A percentile compares a stretch with the other conserved stretches of the same genome.
These are phyloP conservation scores for Aspergillus sclerotioniger DNA, from an alignment of 495 filamentous ascomycete species.

Conservation along the genomic window DNA sequence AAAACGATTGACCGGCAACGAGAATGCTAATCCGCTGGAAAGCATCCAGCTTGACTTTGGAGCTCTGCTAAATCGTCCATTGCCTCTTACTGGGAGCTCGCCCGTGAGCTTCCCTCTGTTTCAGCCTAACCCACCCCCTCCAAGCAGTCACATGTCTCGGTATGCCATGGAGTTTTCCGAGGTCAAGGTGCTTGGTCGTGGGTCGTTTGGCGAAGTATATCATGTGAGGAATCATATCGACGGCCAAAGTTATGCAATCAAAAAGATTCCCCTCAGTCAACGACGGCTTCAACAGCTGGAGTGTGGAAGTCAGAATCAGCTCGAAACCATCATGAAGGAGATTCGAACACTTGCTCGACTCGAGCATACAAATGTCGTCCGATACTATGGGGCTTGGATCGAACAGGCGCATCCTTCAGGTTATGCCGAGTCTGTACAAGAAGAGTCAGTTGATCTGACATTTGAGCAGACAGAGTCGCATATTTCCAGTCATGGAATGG, in stretches of 20 bases:
- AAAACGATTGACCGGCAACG: conserved; percentile 19
- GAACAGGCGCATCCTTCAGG: conserved; percentile 40
- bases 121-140: conserved; percentile 19
- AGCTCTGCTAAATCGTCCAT: conserved; percentile 22
- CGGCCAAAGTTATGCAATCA: conserved; percentile 51
- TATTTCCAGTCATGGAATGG: not conserved
- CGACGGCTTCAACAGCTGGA: conserved; percentile 46
- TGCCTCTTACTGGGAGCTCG: conserved; percentile 34
- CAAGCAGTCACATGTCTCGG: conserved; percentile 30
- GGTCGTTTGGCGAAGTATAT: conserved; percentile 54
- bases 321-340: conserved; percentile 53
- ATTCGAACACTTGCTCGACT: conserved; percentile 53
- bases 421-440: conserved; percentile 14
- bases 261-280: conserved; percentile 52
- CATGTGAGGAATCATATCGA: conserved; percentile 52
- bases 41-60: conserved; percentile 24
- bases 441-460: conserved; percentile 18
- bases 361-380: conserved; percentile 53
- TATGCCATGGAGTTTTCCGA: conserved; percentile 46
- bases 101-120: conserved; percentile 37
- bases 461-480: conserved; percentile 19
- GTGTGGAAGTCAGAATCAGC: conserved; percentile 43
- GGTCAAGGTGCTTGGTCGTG: conserved; percentile 46
- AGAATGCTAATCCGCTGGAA: conserved; percentile 22
- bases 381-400: conserved; percentile 54